Percentiles rank a stretch among this genome's conserved stretches.
Conservation (phyloP, 306 rosid genomes). For the Cercis canadensis region DNA sequence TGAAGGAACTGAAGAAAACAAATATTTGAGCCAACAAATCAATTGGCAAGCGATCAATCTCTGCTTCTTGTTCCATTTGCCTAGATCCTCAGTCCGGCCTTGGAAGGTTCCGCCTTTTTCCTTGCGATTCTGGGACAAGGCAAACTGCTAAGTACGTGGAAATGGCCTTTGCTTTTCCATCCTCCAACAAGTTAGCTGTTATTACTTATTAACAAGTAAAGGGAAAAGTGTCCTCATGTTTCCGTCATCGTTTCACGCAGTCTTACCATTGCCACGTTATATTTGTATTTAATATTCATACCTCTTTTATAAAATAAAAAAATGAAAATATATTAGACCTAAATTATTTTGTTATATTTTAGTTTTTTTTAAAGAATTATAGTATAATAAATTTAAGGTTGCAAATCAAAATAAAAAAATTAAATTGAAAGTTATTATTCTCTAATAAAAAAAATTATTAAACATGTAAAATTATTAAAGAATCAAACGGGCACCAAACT, state of each 20-base stretch:
- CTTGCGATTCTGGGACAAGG: too few species aligned
- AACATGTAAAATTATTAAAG: too few species aligned
- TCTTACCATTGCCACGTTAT: too few species aligned
- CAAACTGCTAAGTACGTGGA: not conserved
- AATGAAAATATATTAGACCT: too few species aligned
- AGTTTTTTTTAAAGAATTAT: not conserved
- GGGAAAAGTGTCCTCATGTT: constrained; percentile 57
- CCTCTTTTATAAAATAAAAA: not conserved
- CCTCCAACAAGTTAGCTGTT: constrained; percentile 21
- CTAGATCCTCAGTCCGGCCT: not conserved
- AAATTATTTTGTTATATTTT: too few species aligned
- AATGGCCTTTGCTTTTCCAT: constrained; percentile 16
- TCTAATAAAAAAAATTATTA: too few species aligned
- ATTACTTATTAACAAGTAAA: not conserved
- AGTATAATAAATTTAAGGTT: too few species aligned
- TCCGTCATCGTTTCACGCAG: constrained; percentile 48
- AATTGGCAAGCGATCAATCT: constrained; percentile 81
- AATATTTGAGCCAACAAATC: constrained; percentile 84
- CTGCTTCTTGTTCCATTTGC: constrained; percentile 59
- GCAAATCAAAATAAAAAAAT: too few species aligned
- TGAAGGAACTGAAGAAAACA: constrained; percentile 66
- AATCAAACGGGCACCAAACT: too few species aligned
- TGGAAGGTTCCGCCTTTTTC: too few species aligned
- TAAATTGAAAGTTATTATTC: too few species aligned
- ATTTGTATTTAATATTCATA: too few species aligned